Base-by-base conservation (phyloP, 345 rosid genomes). In the Aegle marmelos region DNA sequence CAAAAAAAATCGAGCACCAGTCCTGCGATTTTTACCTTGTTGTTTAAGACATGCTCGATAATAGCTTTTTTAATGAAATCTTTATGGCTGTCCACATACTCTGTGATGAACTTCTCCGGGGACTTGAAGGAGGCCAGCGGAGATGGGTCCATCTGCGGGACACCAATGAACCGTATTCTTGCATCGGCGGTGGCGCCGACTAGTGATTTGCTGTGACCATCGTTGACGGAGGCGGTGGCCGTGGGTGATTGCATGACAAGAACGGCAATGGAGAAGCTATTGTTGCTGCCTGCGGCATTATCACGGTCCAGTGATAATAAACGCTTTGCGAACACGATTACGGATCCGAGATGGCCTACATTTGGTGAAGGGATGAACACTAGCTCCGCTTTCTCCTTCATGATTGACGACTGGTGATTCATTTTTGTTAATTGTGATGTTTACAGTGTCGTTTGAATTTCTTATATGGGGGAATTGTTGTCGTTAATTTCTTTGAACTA, bases 1-100 rank as follows among this genome's bases (percentile, higher is more conserved):
- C 86, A 83, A 50, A 88, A 84, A 76, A 86, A 11, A 75, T 83
- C 91, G 19, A 82, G 14, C 21, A 86, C 74, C 59, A 88, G 61
- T 27, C 84, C 89, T 0, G 81, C 86, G 10, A 85, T 24, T 10
- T 56, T 70, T 62, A 60, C 61, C 27, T 63, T 27, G 5, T 67
- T 37, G 17, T 36, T 30, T 1, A 58, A 30, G 1, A 57, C 67
- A 36, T 76, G 70, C 9, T 76, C n/a, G 19, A 65, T 25, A 28
- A 83, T 76, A 8, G 75, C 74, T 22, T 75, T 54, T 59, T 73
- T 70, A 66, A 82, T 83, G 30, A 0, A 79, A 58, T 78, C 75
- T 61, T 67, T 78, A 60, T 82, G 36, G 74, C 41, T 50, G n/a
- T 81, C 70, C 3, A 83, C 11, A 25, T 57, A 33, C n/a, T 58